These are phyloP conservation scores for Tuber umbilicatum DNA, from an alignment of 495 filamentous ascomycete species.

Conservation along the genomic window DNA sequence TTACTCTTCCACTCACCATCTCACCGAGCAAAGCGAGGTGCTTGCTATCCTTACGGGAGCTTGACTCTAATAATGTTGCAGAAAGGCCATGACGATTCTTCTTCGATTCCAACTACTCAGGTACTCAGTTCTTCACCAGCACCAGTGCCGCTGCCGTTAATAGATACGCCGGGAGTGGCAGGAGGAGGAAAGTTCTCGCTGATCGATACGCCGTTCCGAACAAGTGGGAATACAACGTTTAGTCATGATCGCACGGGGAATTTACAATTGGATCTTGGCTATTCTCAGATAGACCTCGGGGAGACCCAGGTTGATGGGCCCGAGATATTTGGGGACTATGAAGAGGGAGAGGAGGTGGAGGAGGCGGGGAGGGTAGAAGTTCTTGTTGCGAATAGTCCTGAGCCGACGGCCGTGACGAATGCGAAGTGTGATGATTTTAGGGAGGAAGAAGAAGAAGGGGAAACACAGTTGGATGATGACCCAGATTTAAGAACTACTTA, in stretches of 20 bases:
- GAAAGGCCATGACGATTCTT: constrained; percentile 7
- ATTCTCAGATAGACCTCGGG: constrained; percentile 28
- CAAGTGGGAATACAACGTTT: not conserved
- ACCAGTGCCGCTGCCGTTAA: not conserved
- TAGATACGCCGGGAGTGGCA: not conserved
- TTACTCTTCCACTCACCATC: not conserved
- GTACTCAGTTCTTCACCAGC: constrained; percentile 24
- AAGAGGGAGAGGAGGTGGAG: not conserved
- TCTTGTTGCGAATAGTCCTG: not conserved
- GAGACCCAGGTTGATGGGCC: constrained; percentile 33
- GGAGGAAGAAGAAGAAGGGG: constrained; percentile 1
- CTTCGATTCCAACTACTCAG: constrained; percentile 20
- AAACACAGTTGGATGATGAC: not conserved
- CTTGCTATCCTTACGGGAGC: not conserved
- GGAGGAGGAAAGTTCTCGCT: constrained; percentile 9
- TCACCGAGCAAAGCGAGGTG: not conserved
- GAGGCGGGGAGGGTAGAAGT: not conserved
- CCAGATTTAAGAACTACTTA: constrained; percentile 6
- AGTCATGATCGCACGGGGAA: constrained; percentile 28
- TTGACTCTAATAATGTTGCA: constrained; percentile 7
- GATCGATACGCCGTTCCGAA: constrained; percentile 1
- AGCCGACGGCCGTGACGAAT: not conserved
- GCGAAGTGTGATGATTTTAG: not conserved
- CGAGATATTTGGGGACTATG: not conserved
- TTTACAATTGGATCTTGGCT: constrained; percentile 19